phyloP scores from a whole-genome alignment of 2,329 filamentous ascomycete genomes.

The Helicocarpus griseus region DNA sequence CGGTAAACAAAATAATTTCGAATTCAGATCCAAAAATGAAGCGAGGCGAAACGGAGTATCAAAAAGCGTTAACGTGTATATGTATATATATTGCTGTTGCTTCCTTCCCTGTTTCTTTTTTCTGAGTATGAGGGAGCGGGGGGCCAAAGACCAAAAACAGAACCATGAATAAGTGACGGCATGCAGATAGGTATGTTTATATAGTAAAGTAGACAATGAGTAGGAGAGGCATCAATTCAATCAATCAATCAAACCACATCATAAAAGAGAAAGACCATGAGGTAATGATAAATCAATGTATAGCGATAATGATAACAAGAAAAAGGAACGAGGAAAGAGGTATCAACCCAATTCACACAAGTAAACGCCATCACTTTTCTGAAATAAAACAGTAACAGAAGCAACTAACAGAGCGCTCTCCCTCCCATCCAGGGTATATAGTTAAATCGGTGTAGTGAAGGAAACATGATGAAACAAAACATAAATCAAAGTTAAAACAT shows the following conservation, averaged over 20 bases:
- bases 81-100: too few species aligned
- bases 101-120: too few species aligned
- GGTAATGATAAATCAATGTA: not conserved
- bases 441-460: not conserved
- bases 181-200: not conserved
- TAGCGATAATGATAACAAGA: not conserved
- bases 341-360: not conserved
- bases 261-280: not conserved
- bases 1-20: too few species aligned
- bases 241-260: not conserved
- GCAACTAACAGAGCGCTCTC: not conserved
- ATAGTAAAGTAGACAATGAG: too few species aligned
- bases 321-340: not conserved
- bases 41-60: too few species aligned
- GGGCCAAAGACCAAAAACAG: too few species aligned
- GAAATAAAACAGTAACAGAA: not conserved
- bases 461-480: not conserved
- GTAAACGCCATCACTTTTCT: not conserved
- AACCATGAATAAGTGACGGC: too few species aligned
- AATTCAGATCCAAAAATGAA: too few species aligned
- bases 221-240: not conserved
- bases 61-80: too few species aligned
- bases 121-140: too few species aligned
- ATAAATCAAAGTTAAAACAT: not conserved
- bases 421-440: slow-evolving; percentile 5